phyloP scores from a whole-genome alignment of 768 basidiomycete genomes.

The Lactarius hengduanensis region DNA sequence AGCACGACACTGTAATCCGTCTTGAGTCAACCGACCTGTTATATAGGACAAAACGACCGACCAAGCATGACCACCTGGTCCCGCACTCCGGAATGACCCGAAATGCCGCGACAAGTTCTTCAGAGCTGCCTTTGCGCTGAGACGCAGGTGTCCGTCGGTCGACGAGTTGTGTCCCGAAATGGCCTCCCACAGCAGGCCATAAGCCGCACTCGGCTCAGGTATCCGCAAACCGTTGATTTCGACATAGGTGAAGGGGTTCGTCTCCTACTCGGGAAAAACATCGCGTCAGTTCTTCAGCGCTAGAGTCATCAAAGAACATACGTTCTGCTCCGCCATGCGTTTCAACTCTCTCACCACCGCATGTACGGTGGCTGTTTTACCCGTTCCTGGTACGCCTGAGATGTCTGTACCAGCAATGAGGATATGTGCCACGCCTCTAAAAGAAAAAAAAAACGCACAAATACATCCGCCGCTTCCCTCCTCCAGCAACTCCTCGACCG shows the following conservation, averaged over 20 bases:
- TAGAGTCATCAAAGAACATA: conserved; percentile 37
- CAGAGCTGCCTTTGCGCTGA: conserved; percentile 79
- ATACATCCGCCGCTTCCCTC: conserved; percentile 95
- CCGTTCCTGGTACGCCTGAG: conserved; percentile 96
- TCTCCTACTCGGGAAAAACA: conserved; percentile 57
- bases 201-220: conserved; percentile 90
- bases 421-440: background rate
- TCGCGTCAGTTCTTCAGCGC: background rate
- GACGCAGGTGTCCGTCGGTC: conserved; percentile 57
- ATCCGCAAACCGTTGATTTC: conserved; percentile 97
- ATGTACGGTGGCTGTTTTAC: conserved; percentile 98
- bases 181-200: conserved; percentile 88
- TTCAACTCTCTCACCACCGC: conserved; percentile 88
- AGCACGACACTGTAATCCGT: conserved; percentile 74
- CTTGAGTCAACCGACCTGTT: conserved; percentile 17
- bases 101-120: conserved; percentile 79
- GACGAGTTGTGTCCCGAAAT: conserved; percentile 76
- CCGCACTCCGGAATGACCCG: conserved; percentile 54
- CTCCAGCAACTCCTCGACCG: conserved; percentile 82
- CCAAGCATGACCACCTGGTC: conserved; percentile 89
- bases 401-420: conserved; percentile 59
- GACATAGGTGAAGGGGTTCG: conserved; percentile 91
- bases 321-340: conserved; percentile 78
- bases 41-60: conserved; percentile 40
- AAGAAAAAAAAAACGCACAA: conserved; percentile 54